These are phyloP conservation scores for Xylariaceae sp. DNA, from an alignment of 2,329 filamentous ascomycete species.

Conservation along the genomic window DNA sequence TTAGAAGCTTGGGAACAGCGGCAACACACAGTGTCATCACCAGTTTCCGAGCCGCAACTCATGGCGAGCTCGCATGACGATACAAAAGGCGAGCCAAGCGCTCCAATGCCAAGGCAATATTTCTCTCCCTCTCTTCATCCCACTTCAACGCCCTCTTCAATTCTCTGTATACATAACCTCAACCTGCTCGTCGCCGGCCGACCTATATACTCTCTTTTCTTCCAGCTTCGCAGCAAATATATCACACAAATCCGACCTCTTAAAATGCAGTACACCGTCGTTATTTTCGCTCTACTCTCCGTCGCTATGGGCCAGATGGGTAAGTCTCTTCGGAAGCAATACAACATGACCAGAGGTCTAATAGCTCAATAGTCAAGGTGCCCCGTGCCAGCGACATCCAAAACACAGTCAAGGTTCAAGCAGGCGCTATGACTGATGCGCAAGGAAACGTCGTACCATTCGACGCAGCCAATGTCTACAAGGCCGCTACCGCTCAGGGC, in stretches of 20 bases:
- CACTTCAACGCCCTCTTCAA: constrained; percentile 23
- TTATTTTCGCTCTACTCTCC: constrained; percentile 44
- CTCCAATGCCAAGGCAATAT: constrained; percentile 7
- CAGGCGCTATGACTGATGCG: constrained; percentile 44
- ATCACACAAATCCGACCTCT: constrained; percentile 24
- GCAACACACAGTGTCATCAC: too few species aligned
- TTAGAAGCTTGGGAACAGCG: too few species aligned
- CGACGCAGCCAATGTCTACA: constrained; percentile 40
- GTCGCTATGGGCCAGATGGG: constrained; percentile 41
- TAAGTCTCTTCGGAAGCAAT: constrained; percentile 16
- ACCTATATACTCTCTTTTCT: constrained; percentile 39
- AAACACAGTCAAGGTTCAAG: constrained; percentile 31
- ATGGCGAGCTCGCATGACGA: constrained; percentile 11
- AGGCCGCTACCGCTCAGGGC: constrained; percentile 35
- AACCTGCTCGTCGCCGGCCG: constrained; percentile 49
- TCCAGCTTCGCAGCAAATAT: constrained; percentile 23
- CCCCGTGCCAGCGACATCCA: constrained; percentile 25
- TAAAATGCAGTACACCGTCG: constrained; percentile 53
- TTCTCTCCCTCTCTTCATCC: constrained; percentile 18
- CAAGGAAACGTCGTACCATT: constrained; percentile 45
- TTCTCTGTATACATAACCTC: constrained; percentile 28
- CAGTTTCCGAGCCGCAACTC: too few species aligned
- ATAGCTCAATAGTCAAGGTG: constrained; percentile 25
- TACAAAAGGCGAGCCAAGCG: constrained; percentile 24
- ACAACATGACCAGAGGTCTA: background rate